Evolutionary conservation across 2,329 filamentous ascomycete genomes (phyloP), one percentile per base, ranked within the genome.

Genomic region (Botryotinia globosa): DNA sequence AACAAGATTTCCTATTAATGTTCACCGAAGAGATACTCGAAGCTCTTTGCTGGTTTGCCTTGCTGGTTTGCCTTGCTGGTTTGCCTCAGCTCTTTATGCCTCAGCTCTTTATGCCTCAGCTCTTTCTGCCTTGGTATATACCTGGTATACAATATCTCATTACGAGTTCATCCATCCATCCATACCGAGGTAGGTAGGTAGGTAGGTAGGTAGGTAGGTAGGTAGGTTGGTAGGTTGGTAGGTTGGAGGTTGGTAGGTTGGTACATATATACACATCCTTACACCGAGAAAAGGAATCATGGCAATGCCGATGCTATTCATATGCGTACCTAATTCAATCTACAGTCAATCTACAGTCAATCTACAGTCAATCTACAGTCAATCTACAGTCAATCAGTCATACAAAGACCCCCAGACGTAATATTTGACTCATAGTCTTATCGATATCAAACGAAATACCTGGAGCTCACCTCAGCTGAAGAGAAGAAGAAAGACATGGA

Each of bases 371-470:
- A n/a, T 44, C n/a, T 25, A 14, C 62, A 45, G 29, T n/a, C 48
- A 51, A 10, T 25, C 22, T 3, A 8, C 9, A 3, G 9, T 22
- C 45, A 48, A 22, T 48, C 48, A 64, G 29, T 25, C n/a, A 45
- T 64, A 64, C 42, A 9, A 63, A 29, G 4, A 12, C 20, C 16
- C 39, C 25, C 48, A 14, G 45, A 16, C 37, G 39, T 34, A 54
- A 39, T 39, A 14, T 54, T 66, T 56, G 64, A 67, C 64, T 67
- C 45, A 67, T 67, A 39, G 25, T 45, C 64, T 66, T 39, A 66
- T 20, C 20, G 14, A n/a, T 56, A 16, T 39, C 45, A 12, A 54
- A 29, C n/a, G 25, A 39, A 29, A 42, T 8, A 37, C 59, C n/a
- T 62, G 34, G 37, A 66, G 45, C 37, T 42, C 39, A 44, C 42